Evolutionary conservation across 768 basidiomycete species (phyloP).

Genomic region (Bullera alba): DNA sequence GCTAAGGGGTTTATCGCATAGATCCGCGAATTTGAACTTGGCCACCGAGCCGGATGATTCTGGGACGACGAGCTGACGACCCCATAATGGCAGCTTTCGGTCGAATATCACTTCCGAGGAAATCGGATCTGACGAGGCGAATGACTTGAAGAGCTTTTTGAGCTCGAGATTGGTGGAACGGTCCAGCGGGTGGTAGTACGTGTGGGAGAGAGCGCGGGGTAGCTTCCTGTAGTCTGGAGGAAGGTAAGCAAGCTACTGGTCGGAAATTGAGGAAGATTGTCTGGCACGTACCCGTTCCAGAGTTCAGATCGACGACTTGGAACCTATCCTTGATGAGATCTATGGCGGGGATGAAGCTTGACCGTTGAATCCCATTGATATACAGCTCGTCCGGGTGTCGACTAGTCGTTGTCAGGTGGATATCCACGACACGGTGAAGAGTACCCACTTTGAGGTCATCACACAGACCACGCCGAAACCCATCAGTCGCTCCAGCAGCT

Average conservation of each 20-base stretch:
- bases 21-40: slow-evolving; percentile 72
- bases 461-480: slow-evolving; percentile 86
- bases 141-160: slow-evolving; percentile 70
- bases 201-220: slow-evolving; percentile 84
- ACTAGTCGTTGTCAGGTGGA: slow-evolving; percentile 49
- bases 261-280: not conserved
- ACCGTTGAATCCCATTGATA: slow-evolving; percentile 95
- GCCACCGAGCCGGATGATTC: slow-evolving; percentile 74
- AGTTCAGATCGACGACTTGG: slow-evolving; percentile 84
- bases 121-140: slow-evolving; percentile 45
- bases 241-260: slow-evolving; percentile 4
- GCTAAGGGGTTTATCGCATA: slow-evolving; percentile 82
- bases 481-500: slow-evolving; percentile 77
- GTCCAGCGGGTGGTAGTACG: slow-evolving; percentile 79
- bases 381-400: slow-evolving; percentile 96
- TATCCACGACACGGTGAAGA: no score
- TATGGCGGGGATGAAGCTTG: slow-evolving; percentile 90
- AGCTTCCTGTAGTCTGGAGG: slow-evolving; percentile 82
- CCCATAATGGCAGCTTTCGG: slow-evolving; percentile 78
- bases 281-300: slow-evolving; percentile 67
- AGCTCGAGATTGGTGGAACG: slow-evolving; percentile 63
- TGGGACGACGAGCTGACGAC: slow-evolving; percentile 69
- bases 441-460: slow-evolving; percentile 93
- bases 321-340: slow-evolving; percentile 82
- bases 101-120: slow-evolving; percentile 51